Evolutionary conservation across 225 moss, liverwort and hornwort species (phyloP), one percentile per base, ranked within the genome.

Genomic region (Marchantia polymorpha): DNA sequence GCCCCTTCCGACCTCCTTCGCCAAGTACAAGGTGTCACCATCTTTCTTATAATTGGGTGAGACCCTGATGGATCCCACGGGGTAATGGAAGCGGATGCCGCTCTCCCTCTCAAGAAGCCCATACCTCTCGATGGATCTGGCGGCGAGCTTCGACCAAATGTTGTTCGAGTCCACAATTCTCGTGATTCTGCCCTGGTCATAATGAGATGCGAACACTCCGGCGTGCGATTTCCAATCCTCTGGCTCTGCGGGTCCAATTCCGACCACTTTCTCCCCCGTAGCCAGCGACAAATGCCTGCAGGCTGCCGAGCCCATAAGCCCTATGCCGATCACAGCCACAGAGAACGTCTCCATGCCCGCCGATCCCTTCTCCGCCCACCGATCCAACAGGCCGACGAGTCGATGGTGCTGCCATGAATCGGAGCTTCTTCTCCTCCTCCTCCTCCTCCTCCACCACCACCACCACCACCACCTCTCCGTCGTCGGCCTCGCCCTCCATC

Each of bases 91-190:
- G 65, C 80, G 52, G 64, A 94, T 80, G 10, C 92, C 94, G 50
- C 86, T 96, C 77, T 91, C 94, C 81, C 88, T 82, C 81, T 96
- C 86, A 25, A 94, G 66, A 20, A 83, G 52, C 12, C 73, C 67
- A 84, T 94, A 92, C 75, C 90, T 84, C 59, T 88, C 91, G 48
- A 94, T 96, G 12, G 96, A 92, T 77, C 96, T 89, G 60, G 96
- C 94, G 15, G 94, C 94, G n/a, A 96, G 91, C 81, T 90, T 86
- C 74, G 94, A 90, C 96, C 96, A 96, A 10, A 96, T 91, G 27
- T 89, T 86, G 23, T 94, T 89, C 83, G 68, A 83, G 83, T 96
- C 96, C 76, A 96, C 90, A 13, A 94, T 85, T 13, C 96, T 85
- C 12, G 96, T 96, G 73, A 96, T 59, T 0, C 94, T 88, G 46